Conservation (phyloP, 1,284 basidiomycete species). For the Ceratobasidium sp. region DNA sequence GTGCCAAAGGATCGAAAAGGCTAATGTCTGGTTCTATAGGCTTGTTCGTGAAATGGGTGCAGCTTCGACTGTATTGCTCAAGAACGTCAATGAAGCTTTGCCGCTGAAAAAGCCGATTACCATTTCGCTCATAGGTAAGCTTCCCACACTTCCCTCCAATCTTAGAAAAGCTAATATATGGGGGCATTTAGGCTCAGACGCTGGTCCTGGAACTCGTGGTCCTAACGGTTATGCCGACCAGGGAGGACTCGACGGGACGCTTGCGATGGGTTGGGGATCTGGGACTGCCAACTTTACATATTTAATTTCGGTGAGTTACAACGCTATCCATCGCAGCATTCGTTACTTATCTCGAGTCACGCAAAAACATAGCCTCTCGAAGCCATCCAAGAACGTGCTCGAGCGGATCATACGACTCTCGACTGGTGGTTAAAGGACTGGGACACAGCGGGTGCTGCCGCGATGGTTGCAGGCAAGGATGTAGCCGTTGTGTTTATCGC, state of each 20-base stretch:
- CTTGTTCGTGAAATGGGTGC: constrained; percentile 76
- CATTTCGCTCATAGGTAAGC: constrained; percentile 68
- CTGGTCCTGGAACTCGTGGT: constrained; percentile 52
- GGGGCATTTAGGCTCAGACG: too few species aligned
- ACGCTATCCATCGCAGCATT: too few species aligned
- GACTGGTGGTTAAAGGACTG: constrained; percentile 59
- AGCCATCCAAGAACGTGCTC: constrained; percentile 60
- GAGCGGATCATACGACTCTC: constrained; percentile 61
- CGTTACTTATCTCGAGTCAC: too few species aligned
- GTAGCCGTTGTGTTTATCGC: constrained; percentile 74
- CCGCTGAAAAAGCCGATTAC: constrained; percentile 69
- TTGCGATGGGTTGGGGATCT: constrained; percentile 58
- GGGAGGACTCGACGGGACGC: constrained; percentile 49
- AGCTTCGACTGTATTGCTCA: constrained; percentile 78
- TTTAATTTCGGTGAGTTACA: constrained; percentile 30
- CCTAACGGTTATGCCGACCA: constrained; percentile 49
- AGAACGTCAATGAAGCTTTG: constrained; percentile 71
- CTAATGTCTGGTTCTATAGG: too few species aligned
- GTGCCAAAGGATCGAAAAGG: too few species aligned
- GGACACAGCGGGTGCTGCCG: constrained; percentile 47
- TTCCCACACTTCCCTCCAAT: too few species aligned
- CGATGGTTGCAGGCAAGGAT: constrained; percentile 51
- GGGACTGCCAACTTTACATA: constrained; percentile 67
- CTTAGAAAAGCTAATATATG: too few species aligned
- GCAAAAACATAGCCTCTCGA: too few species aligned